Conservation (phyloP, 768 basidiomycete genomes). For the Gymnopilus junonius region DNA sequence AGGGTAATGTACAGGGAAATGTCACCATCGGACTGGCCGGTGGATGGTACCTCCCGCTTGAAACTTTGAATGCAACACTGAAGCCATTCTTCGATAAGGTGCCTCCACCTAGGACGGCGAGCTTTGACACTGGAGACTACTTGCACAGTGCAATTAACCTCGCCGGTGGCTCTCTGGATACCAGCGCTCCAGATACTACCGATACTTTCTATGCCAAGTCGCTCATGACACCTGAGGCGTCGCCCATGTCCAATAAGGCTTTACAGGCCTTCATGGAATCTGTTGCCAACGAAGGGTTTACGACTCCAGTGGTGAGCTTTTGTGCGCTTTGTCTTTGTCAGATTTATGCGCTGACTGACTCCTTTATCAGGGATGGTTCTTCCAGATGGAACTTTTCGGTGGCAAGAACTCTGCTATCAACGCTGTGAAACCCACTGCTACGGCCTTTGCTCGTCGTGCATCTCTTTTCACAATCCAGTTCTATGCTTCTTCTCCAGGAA, state of each 20-base stretch:
- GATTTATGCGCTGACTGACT: not conserved
- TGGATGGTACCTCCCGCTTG: conserved; percentile 31
- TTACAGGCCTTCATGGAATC: conserved; percentile 41
- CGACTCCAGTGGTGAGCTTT: not conserved
- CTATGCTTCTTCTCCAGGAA: conserved; percentile 43
- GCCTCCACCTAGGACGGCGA: conserved; percentile 21
- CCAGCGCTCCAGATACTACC: conserved; percentile 30
- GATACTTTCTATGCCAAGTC: conserved; percentile 49
- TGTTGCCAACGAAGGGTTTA: conserved; percentile 40
- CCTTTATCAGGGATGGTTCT: conserved; percentile 17
- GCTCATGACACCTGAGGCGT: conserved; percentile 38
- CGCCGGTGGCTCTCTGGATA: conserved; percentile 29
- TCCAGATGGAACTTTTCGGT: conserved; percentile 44
- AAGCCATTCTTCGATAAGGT: conserved; percentile 34
- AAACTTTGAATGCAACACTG: conserved; percentile 26
- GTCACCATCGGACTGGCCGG: conserved; percentile 36
- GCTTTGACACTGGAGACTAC: conserved; percentile 27
- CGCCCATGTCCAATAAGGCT: conserved; percentile 35
- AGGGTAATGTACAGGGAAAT: conserved; percentile 27
- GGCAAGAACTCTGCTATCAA: conserved; percentile 48
- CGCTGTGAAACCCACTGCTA: conserved; percentile 36
- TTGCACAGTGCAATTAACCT: conserved; percentile 33
- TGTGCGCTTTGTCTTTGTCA: not conserved
- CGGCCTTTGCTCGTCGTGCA: conserved; percentile 47
- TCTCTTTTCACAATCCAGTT: conserved; percentile 50